A percentile compares a stretch with the other conserved stretches of the same genome.
phyloP scores from a whole-genome alignment of 129 eudicot species.

The Calendula officinalis region DNA sequence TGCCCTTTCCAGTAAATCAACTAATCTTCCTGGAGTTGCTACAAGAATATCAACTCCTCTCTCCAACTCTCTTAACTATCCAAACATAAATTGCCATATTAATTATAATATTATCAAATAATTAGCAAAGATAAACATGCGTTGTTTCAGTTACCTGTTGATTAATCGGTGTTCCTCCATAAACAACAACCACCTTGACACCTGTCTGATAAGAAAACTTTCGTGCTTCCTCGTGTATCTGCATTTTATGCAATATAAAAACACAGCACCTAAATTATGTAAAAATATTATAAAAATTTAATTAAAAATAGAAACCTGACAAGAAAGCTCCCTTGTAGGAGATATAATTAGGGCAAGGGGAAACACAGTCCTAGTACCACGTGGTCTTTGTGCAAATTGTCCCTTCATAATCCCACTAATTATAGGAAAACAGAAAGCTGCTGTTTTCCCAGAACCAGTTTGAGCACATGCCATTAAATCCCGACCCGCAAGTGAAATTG shows the following conservation, averaged over 20 bases:
- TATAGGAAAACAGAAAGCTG: conserved; percentile 72
- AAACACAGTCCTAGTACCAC: conserved; percentile 24
- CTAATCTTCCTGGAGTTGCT: conserved; percentile 14
- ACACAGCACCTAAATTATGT: too few relatives aligned
- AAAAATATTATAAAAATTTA: too few relatives aligned
- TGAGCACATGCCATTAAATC: conserved; percentile 86
- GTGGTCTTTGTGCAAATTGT: conserved; percentile 21
- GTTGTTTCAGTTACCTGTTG: too few relatives aligned
- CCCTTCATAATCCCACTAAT: conserved; percentile 49
- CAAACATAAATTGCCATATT: neutral
- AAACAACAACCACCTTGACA: too few relatives aligned
- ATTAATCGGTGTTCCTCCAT: too few relatives aligned
- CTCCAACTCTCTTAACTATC: neutral
- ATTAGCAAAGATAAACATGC: too few relatives aligned
- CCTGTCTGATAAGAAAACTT: too few relatives aligned
- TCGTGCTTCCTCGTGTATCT: too few relatives aligned
- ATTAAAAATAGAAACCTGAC: conserved; percentile 36
- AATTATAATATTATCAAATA: too few relatives aligned
- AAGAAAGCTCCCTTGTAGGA: conserved; percentile 69
- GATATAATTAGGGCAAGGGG: conserved; percentile 59
- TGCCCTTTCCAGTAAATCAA: conserved; percentile 12
- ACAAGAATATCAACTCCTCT: conserved; percentile 12
- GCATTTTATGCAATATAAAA: too few relatives aligned
- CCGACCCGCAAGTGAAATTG: conserved; percentile 57
- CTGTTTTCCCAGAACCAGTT: conserved; percentile 78